A percentile compares a stretch with the other conserved stretches of the same genome.
phyloP scores from a whole-genome alignment of 495 filamentous ascomycete species.

The Collariella sp. region DNA sequence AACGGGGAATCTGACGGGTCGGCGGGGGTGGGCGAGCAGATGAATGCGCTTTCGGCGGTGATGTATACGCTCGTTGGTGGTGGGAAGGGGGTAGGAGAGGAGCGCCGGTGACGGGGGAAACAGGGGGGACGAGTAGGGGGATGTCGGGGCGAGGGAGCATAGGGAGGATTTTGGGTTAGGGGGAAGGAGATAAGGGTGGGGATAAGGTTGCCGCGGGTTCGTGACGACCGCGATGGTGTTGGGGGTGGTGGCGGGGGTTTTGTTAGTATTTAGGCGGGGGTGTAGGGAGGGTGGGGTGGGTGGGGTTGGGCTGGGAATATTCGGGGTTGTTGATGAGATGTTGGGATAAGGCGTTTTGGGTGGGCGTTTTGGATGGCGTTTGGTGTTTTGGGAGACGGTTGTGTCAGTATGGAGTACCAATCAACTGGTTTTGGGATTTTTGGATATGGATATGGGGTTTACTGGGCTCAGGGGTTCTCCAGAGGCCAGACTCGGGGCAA shows the following conservation, averaged over 20 bases:
- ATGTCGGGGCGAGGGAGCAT: slow-evolving; percentile 50
- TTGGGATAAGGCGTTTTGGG: too few relatives aligned
- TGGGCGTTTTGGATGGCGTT: neutral
- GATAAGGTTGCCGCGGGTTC: slow-evolving; percentile 60
- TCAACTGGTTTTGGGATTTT: neutral
- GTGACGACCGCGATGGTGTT: slow-evolving; percentile 51
- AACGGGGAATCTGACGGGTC: slow-evolving; percentile 30
- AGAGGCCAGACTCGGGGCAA: too few relatives aligned
- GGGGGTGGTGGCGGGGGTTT: slow-evolving; percentile 44
- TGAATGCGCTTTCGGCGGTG: slow-evolving; percentile 61
- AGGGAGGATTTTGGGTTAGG: slow-evolving; percentile 15
- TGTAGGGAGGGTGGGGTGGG: neutral
- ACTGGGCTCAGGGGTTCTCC: too few relatives aligned
- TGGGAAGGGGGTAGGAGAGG: slow-evolving; percentile 28
- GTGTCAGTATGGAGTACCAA: too few relatives aligned
- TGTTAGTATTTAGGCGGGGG: slow-evolving; percentile 28
- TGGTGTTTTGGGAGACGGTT: neutral
- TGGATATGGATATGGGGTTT: neutral
- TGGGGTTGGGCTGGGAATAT: neutral
- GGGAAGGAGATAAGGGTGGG: slow-evolving; percentile 39
- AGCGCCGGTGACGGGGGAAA: slow-evolving; percentile 46
- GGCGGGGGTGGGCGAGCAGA: slow-evolving; percentile 60
- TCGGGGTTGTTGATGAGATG: neutral
- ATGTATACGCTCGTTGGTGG: slow-evolving; percentile 56
- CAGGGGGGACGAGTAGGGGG: slow-evolving; percentile 58